Percentiles rank a stretch among this genome's conserved stretches.
These are phyloP conservation scores for Anisodus tanguticus DNA, from an alignment of 257 asterid species.

Conservation along the genomic window DNA sequence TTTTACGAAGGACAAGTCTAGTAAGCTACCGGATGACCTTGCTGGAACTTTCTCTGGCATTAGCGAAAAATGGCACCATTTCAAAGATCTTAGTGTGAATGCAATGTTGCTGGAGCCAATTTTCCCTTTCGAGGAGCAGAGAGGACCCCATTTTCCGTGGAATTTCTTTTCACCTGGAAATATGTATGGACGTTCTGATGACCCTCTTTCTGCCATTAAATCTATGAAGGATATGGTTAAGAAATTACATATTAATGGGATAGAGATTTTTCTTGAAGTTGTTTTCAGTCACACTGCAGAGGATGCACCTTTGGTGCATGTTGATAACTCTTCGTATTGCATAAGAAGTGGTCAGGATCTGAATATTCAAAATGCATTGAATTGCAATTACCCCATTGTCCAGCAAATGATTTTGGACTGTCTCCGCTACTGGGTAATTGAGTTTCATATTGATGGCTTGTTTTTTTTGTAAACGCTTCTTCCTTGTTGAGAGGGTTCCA, in stretches of 20 bases:
- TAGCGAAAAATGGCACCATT: conserved; percentile 68
- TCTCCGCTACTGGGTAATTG: conserved; percentile 85
- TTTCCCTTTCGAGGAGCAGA: conserved; percentile 68
- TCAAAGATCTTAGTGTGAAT: conserved; percentile 84
- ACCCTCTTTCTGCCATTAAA: conserved; percentile 44
- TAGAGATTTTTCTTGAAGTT: conserved; percentile 88
- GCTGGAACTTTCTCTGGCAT: conserved; percentile 74
- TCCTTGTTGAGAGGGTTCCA: conserved; percentile 63
- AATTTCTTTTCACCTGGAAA: conserved; percentile 77
- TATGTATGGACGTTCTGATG: conserved; percentile 49
- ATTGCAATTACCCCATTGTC: conserved; percentile 78
- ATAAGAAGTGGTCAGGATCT: conserved; percentile 40
- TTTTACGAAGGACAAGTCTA: conserved; percentile 71
- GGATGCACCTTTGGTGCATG: conserved; percentile 50
- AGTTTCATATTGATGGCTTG: conserved; percentile 83
- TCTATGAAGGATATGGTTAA: conserved; percentile 92
- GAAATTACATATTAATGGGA: conserved; percentile 66
- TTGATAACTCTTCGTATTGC: conserved; percentile 55
- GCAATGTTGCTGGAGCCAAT: conserved; percentile 84
- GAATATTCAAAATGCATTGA: conserved; percentile 50
- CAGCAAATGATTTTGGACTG: conserved; percentile 80
- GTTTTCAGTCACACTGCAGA: conserved; percentile 77
- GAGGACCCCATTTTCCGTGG: conserved; percentile 76
- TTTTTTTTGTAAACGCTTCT: conserved; percentile 70
- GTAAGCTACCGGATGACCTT: conserved; percentile 59